Base-by-base conservation (phyloP, 176 grass and related monocot species). In the Carex pumila region DNA sequence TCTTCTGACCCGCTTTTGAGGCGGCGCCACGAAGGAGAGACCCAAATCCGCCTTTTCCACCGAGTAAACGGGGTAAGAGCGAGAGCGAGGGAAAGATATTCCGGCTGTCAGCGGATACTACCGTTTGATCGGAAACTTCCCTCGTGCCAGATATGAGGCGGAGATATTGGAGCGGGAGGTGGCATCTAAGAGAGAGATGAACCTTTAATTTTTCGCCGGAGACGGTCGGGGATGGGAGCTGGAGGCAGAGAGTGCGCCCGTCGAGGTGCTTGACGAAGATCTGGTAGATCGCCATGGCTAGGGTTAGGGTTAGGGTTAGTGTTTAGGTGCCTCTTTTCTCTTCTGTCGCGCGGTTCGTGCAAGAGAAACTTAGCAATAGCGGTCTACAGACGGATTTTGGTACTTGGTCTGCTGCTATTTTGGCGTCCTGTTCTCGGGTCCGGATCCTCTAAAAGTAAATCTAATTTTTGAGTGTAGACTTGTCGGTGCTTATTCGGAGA, bases 1-100 rank as follows among this genome's bases (percentile, higher is more conserved):
- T 99, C 87, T 99, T 99, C 87, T 95, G 96, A 3, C 96, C 96
- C 3, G 96, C 93, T 74, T 99, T 99, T 61, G 96, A 94, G 8
- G 96, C 96, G 7, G 96, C 93, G 17, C 96, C 96, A 17, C 96
- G 86, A 67, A 95, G 96, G 15, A 99, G 89, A 70, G 96, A 99
- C 13, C 96, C 93, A 70, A 99, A 99, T 6, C 96, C 96, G 22
- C 96, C 96, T 85, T 99, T 99, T 43, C 96, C 96, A 29, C 96
- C 96, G 11, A 84, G 93, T 9, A 99, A 92, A 41, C 96, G 89
- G 36, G 94, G 89, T 39, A 99, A 88, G 58, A 92, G 75, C 58
- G 58, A 29, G 3, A 90, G 65, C 1, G 89, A 95, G 65, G 93
- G 93, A 68, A 93, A 95, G 8, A 69, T 0, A 66, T 12, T 18